Conservation (phyloP, 2,329 filamentous ascomycete genomes). For the Beauveria rudraprayagi region DNA sequence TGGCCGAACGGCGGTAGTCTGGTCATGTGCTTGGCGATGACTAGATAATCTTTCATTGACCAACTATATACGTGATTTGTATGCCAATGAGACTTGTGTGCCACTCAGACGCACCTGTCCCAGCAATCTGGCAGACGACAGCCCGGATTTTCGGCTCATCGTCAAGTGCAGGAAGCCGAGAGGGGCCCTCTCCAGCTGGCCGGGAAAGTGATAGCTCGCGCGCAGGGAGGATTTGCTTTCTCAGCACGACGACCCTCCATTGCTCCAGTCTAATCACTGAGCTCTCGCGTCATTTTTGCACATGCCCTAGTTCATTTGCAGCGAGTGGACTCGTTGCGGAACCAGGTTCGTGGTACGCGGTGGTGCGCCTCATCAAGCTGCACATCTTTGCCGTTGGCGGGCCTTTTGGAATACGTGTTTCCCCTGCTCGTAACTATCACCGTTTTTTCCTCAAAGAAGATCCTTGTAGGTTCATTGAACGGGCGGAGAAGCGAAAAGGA, state of each 20-base stretch:
- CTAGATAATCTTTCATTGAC: neutral
- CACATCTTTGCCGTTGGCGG: neutral
- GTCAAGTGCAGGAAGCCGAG: neutral
- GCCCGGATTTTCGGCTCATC: conserved; percentile 1
- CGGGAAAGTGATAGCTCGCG: conserved; percentile 20
- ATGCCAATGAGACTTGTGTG: neutral
- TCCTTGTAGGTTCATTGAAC: conserved; percentile 1
- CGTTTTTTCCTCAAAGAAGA: neutral
- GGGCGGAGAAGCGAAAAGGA: neutral
- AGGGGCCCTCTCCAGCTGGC: neutral
- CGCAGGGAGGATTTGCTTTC: conserved; percentile 15
- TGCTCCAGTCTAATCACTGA: neutral
- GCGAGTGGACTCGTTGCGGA: conserved; percentile 7
- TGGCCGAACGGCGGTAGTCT: neutral
- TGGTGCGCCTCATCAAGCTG: neutral
- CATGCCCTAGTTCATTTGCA: neutral
- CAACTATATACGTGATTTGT: neutral
- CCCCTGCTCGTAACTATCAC: neutral
- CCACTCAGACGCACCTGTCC: neutral
- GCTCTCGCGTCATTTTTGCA: conserved; percentile 11
- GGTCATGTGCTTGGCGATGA: neutral
- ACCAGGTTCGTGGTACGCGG: conserved; percentile 10
- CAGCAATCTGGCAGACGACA: neutral
- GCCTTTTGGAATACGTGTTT: neutral
- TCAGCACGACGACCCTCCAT: conserved; percentile 2